Conservation (phyloP, 805 yeast species). For the Hanseniaspora meyeri region DNA sequence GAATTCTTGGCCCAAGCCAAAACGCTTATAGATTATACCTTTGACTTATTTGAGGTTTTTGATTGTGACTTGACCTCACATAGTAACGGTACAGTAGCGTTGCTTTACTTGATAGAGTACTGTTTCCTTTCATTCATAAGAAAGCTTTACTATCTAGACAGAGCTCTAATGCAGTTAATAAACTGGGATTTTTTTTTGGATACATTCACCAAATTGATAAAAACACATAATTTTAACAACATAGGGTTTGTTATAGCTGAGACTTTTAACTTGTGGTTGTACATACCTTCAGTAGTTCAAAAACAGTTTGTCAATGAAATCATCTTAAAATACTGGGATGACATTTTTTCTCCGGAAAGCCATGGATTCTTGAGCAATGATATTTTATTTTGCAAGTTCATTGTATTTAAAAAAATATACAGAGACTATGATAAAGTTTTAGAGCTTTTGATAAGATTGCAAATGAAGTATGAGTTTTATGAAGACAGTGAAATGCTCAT, state of each 20-base stretch:
- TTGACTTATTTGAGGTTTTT: background rate
- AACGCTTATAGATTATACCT: background rate
- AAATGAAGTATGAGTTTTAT: background rate
- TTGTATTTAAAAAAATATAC: background rate
- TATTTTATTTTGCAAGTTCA: conserved; percentile 1
- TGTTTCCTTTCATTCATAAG: background rate
- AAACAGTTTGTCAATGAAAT: background rate
- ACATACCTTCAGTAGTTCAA: background rate
- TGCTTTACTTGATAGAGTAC: background rate
- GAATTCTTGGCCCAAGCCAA: background rate
- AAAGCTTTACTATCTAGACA: background rate
- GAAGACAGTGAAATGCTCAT: background rate
- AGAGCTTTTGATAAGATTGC: background rate
- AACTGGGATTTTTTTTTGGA: background rate
- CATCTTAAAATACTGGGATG: background rate
- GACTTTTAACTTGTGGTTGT: background rate
- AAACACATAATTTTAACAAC: conserved; percentile 1
- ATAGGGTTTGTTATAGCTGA: background rate
- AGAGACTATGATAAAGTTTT: background rate
- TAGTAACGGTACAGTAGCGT: background rate
- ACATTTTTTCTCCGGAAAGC: background rate
- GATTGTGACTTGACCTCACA: background rate
- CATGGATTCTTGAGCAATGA: conserved; percentile 6
- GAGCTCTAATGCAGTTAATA: background rate
- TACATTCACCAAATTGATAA: background rate